Base-by-base conservation (phyloP, 2,329 filamentous ascomycete species). In the Pestalotiopsis sp. region DNA sequence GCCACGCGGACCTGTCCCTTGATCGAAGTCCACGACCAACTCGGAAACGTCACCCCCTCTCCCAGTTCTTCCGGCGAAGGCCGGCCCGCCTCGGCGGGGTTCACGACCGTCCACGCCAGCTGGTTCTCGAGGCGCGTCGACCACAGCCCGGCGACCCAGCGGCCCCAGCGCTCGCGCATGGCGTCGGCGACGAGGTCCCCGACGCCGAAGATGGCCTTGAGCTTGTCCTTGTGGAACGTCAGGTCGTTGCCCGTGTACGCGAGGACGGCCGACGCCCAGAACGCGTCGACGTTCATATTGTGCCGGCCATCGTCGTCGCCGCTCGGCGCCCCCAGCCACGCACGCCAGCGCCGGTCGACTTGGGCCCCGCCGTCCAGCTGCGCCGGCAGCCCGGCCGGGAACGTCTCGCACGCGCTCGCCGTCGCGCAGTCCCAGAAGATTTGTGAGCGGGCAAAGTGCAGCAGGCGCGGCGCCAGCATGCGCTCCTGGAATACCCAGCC, bases 371-470 rank as follows among this genome's bases (percentile, higher is more conserved):
- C 57, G 52, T 74, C 72, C 23, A 72, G 65, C 14, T 57, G 64
- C 13, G 58, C 27, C 0, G 73, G 70, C 11, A 76, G 67, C 1
- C 73, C 73, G 0, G 23, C 9, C 0, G 74, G 73, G 7, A 74
- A 66, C 1, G 59, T 27, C 23, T 75, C 74, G 68, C 70, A 71
- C 0, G 73, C 73, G 12, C 65, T 70, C 14, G 69, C n/a, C 2
- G 68, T 72, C 14, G 71, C 70, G 25, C 74, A 76, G 65, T 76
- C 73, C 73, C 73, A 76, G 67, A 75, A 73, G 0, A 75, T 64
- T 23, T 76, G 73, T 1, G 20, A 5, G 0, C 27, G 11, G 2
- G 70, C 65, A 59, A 75, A 76, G 52, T 76, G 74, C 0, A 76
- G 57, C 4, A 74, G 66, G 3, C 73, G 69, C 1, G 72, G 73